These are phyloP conservation scores for Cadophora sp. DNA, from an alignment of 2,329 filamentous ascomycete genomes.

Conservation along the genomic window DNA sequence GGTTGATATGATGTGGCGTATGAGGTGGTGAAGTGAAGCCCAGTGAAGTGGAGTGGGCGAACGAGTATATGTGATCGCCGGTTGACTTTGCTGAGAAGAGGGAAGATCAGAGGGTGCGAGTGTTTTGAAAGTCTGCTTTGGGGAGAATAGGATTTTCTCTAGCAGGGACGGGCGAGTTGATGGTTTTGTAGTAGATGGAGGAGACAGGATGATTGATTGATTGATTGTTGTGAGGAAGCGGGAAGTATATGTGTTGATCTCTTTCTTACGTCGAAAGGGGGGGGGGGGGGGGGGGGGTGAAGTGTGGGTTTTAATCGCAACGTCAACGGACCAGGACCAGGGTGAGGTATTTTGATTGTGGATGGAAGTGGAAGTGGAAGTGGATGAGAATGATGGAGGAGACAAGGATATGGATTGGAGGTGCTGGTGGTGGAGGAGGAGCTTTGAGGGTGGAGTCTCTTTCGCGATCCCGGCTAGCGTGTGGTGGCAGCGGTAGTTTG, in stretches of 20 bases:
- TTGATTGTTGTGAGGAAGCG: conserved; percentile 27
- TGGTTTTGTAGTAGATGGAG: conserved; percentile 23
- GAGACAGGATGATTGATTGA: conserved; percentile 16
- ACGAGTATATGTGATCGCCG: conserved; percentile 8
- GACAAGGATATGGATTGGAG: background rate
- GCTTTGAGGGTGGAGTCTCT: background rate
- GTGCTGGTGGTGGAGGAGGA: background rate
- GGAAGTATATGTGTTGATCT: conserved; percentile 40
- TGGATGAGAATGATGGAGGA: background rate
- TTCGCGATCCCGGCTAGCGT: background rate
- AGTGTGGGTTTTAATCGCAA: conserved; percentile 17
- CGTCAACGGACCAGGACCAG: conserved; percentile 12
- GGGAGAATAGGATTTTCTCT: conserved; percentile 17
- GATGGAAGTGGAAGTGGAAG: background rate
- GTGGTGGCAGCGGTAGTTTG: conserved; percentile 4
- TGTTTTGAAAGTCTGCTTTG: conserved; percentile 25
- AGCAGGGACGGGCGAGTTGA: conserved; percentile 4
- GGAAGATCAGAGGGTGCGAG: conserved; percentile 32
- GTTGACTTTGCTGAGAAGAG: conserved; percentile 24
- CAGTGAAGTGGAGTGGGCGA: too few relatives aligned
- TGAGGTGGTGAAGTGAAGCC: conserved; percentile 21
- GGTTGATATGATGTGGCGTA: conserved; percentile 25
- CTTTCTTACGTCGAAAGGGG: conserved; percentile 26
- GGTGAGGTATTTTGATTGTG: conserved; percentile 14
- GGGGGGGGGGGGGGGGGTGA: conserved; percentile 25